Evolutionary conservation across 2,329 filamentous ascomycete genomes (phyloP).

Genomic region (Coniella vitis): DNA sequence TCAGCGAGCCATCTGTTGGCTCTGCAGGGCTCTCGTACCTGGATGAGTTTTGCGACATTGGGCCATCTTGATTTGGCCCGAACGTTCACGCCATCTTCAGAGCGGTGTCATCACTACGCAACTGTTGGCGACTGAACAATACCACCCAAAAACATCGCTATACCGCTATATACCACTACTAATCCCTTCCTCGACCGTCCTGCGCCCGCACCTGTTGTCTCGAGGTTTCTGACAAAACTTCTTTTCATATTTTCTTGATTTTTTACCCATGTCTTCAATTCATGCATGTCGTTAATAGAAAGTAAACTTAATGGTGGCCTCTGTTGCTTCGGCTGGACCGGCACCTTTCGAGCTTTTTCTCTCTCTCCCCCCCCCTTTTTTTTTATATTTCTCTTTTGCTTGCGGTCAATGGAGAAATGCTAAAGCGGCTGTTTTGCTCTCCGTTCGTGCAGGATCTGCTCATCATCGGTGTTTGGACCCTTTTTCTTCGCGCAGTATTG

Average conservation of each 20-base stretch:
- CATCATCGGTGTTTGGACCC: too few species aligned
- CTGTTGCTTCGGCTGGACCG: conserved; percentile 16
- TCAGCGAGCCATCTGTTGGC: too few species aligned
- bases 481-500: too few species aligned
- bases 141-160: neutral
- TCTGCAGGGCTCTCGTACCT: too few species aligned
- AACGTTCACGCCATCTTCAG: too few species aligned
- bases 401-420: too few species aligned
- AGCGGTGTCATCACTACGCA: too few species aligned
- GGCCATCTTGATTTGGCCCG: too few species aligned
- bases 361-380: neutral
- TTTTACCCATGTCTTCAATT: conserved; percentile 1
- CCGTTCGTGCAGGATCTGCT: too few species aligned
- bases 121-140: neutral
- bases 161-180: neutral
- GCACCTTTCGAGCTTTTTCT: conserved; percentile 13
- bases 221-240: conserved; percentile 1
- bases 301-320: conserved; percentile 10
- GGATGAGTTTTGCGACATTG: too few species aligned
- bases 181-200: neutral
- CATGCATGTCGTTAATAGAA: conserved; percentile 8
- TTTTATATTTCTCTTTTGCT: neutral
- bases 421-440: too few species aligned
- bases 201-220: neutral
- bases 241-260: neutral